Base-by-base conservation (phyloP, 2,329 filamentous ascomycete species). In the Lasiodiplodia sp. region DNA sequence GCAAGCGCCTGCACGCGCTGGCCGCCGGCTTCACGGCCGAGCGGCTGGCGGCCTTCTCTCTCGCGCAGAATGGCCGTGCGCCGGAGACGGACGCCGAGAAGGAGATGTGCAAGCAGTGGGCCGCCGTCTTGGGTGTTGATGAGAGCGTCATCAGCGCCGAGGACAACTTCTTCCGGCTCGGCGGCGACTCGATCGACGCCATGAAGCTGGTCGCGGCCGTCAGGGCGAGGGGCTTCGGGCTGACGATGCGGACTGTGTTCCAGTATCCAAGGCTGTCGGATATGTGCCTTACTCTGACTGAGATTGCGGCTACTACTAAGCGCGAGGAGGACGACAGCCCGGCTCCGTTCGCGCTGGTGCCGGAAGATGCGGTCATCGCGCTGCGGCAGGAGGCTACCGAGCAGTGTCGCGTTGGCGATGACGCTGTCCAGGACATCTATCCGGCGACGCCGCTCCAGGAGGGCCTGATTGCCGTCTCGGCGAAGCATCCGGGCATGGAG, bases 361-460 rank as follows among this genome's bases (percentile, higher is more conserved):
- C 23, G 23, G 23, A 23, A 10, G 51, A 23, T 6, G 12, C 16
- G 10, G 21, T 53, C 21, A 6, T 8, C 34, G 12, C 14, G 58
- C 38, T 40, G 8, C 40, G 31, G 6, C 51, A 53, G 23, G 51
- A 31, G 58, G 11, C 52, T 72, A 14, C 67, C 56, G 23, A 69
- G 70, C 55, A 71, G 70, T 70, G 51, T 10, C 51, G 51, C 11
- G 23, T 53, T 1, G 23, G 51, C 3, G 21, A 12, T 7, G 51
- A 23, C 12, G n/a, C 23, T 14, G 34, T 81, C n/a, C 82, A 86
- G 60, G 86, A 88, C 68, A 75, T 86, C 0, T 88, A 86, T 66
- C 86, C 86, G 1, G 86, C 84, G 75, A 86, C 85, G 0, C 82
- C 85, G 0, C 77, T 87, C 1, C 86, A 88, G 69, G 85, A 87